These are phyloP conservation scores for Kluyveromyces lactis DNA, from an alignment of 805 yeast species.

Conservation along the genomic window DNA sequence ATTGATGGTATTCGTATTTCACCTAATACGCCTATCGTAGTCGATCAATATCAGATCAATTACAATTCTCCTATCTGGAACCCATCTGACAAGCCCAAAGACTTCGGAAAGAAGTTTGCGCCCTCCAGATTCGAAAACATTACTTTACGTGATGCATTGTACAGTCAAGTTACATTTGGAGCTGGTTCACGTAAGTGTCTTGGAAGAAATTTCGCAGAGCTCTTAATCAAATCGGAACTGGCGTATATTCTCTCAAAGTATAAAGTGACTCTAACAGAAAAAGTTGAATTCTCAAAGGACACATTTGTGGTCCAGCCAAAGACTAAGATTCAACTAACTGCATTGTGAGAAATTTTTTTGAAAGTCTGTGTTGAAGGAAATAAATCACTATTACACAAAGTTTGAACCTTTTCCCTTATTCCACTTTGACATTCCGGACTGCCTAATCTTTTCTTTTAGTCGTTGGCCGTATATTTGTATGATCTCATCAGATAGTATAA, in stretches of 20 bases:
- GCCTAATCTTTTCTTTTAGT: no score
- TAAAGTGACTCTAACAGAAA: neutral
- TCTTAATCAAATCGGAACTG: neutral
- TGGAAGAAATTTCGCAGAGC: neutral
- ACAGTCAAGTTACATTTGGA: constrained; percentile 1
- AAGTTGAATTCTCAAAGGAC: neutral
- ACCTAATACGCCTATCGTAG: neutral
- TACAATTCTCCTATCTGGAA: constrained; percentile 1
- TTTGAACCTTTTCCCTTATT: no score
- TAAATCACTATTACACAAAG: no score
- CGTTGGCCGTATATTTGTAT: no score
- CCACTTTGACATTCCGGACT: no score
- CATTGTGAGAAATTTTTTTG: no score
- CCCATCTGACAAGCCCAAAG: neutral
- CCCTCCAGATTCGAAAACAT: constrained; percentile 1
- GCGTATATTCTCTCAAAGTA: neutral
- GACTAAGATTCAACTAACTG: neutral
- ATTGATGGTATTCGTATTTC: neutral
- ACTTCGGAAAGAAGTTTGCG: neutral
- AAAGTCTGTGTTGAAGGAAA: no score
- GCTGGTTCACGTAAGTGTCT: constrained; percentile 1
- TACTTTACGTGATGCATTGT: constrained; percentile 1
- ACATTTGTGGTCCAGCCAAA: neutral
- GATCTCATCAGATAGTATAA: no score
- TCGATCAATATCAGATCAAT: neutral